Evolutionary conservation across 495 filamentous ascomycete genomes (phyloP).

Genomic region (Baudoinia panamericana): DNA sequence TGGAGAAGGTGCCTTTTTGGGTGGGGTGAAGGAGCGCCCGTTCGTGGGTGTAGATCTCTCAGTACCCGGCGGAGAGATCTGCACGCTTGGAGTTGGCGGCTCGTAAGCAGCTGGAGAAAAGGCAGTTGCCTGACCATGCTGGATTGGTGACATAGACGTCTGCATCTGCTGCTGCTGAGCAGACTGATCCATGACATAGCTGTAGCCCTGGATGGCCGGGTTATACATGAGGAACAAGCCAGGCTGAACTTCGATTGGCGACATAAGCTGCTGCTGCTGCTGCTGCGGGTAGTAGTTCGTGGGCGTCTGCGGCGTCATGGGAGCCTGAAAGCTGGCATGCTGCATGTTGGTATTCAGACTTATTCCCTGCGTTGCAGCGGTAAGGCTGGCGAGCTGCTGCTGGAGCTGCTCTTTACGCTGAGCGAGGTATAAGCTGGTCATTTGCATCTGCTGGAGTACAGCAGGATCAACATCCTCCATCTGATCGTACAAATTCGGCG

Average conservation of each 20-base stretch:
- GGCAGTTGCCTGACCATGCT: slow-evolving; percentile 20
- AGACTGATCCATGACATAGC: slow-evolving; percentile 51
- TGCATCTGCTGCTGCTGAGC: slow-evolving; percentile 33
- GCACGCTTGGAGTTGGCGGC: slow-evolving; percentile 41
- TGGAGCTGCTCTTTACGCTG: slow-evolving; percentile 79
- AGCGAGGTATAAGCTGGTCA: slow-evolving; percentile 71
- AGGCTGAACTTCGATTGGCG: slow-evolving; percentile 59
- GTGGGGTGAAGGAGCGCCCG: slow-evolving; percentile 53
- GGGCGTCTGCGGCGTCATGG: slow-evolving; percentile 33
- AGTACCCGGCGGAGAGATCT: slow-evolving; percentile 10
- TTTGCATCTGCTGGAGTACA: slow-evolving; percentile 68
- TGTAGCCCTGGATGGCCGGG: slow-evolving; percentile 66
- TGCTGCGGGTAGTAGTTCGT: slow-evolving; percentile 52
- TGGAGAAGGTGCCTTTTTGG: slow-evolving; percentile 49
- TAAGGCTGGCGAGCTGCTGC: slow-evolving; percentile 37
- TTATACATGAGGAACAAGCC: slow-evolving; percentile 74
- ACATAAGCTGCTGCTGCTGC: slow-evolving; percentile 59
- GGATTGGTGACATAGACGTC: slow-evolving; percentile 27
- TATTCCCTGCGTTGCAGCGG: slow-evolving; percentile 45
- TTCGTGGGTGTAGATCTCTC: slow-evolving; percentile 33
- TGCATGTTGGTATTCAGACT: slow-evolving; percentile 38
- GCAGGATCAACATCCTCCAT: slow-evolving; percentile 68
- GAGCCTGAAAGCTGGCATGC: slow-evolving; percentile 30
- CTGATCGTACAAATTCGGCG: slow-evolving; percentile 56
- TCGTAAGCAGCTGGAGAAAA: slow-evolving; percentile 22